Conservation (phyloP, 306 rosid species). For the Cicer pinnatifidum region DNA sequence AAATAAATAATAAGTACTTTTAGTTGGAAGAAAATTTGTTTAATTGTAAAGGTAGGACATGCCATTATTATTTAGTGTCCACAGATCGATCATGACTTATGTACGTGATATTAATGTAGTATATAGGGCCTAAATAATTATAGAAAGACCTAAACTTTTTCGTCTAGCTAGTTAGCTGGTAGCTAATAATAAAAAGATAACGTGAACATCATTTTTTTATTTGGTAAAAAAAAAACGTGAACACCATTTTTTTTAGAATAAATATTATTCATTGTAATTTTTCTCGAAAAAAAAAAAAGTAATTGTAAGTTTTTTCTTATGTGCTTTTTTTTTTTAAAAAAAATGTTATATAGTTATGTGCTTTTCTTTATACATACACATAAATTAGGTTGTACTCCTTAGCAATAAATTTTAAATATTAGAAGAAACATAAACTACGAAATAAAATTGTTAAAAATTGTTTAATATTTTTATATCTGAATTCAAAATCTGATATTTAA, state of each 20-base stretch:
- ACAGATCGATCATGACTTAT: background rate
- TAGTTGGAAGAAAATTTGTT: constrained; percentile 21
- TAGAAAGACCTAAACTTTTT: background rate
- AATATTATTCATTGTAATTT: background rate
- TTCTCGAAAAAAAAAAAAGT: too few relatives aligned
- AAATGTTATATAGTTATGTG: too few relatives aligned
- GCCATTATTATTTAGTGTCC: constrained; percentile 3
- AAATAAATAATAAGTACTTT: background rate
- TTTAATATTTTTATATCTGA: too few relatives aligned
- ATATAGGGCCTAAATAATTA: background rate
- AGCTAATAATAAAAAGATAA: background rate
- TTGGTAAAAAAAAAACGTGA: too few relatives aligned
- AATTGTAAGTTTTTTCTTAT: too few relatives aligned
- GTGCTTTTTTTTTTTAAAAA: too few relatives aligned
- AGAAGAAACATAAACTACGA: too few relatives aligned
- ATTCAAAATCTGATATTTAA: too few relatives aligned
- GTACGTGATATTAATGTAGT: background rate
- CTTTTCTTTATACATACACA: too few relatives aligned
- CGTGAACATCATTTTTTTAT: background rate
- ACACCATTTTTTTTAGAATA: background rate
- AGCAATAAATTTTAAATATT: too few relatives aligned
- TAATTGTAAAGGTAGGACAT: constrained; percentile 33
- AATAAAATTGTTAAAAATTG: too few relatives aligned
- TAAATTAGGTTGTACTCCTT: too few relatives aligned
- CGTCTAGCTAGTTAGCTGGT: constrained; percentile 6